A percentile compares a stretch with the other conserved stretches of the same genome.
Conservation (phyloP, 768 basidiomycete genomes). For the Coprinopsis cinerea region DNA sequence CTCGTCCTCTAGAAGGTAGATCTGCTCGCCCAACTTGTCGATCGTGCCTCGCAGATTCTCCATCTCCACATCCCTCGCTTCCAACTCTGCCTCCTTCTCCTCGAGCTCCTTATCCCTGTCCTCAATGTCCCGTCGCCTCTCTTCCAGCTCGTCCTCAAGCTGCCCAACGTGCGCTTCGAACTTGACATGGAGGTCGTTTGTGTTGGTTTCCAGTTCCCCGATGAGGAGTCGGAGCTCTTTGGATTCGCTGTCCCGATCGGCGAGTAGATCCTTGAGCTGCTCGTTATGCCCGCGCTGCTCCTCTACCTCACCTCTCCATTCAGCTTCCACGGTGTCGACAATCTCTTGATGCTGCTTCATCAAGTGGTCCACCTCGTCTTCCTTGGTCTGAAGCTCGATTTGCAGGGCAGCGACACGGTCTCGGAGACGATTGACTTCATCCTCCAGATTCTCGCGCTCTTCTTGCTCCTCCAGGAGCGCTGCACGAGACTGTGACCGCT, state of each 20-base stretch:
- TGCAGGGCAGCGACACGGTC: slow-evolving; percentile 76
- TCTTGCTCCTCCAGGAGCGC: slow-evolving; percentile 67
- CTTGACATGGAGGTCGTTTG: slow-evolving; percentile 63
- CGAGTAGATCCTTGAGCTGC: slow-evolving; percentile 71
- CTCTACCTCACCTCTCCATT: slow-evolving; percentile 86
- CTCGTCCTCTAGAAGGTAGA: slow-evolving; percentile 85
- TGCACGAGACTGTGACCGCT: slow-evolving; percentile 70
- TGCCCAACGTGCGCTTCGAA: slow-evolving; percentile 72
- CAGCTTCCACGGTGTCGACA: slow-evolving; percentile 68
- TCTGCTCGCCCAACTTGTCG: slow-evolving; percentile 71
- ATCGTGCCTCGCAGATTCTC: slow-evolving; percentile 70
- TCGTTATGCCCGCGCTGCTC: slow-evolving; percentile 75
- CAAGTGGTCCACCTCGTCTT: slow-evolving; percentile 81
- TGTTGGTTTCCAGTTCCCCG: slow-evolving; percentile 68
- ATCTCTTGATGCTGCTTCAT: slow-evolving; percentile 69
- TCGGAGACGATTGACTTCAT: slow-evolving; percentile 62
- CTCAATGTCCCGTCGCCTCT: slow-evolving; percentile 74
- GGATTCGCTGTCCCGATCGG: slow-evolving; percentile 75
- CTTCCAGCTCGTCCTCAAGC: slow-evolving; percentile 71
- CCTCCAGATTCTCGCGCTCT: slow-evolving; percentile 74
- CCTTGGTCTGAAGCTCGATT: slow-evolving; percentile 81
- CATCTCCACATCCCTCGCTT: slow-evolving; percentile 76
- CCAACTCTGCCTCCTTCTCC: slow-evolving; percentile 72
- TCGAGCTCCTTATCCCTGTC: slow-evolving; percentile 57
- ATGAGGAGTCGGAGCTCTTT: slow-evolving; percentile 69